Percentiles rank a stretch among this genome's conserved stretches.
Conservation (phyloP, 2,329 filamentous ascomycete species). For the Talaromyces atroroseus region DNA sequence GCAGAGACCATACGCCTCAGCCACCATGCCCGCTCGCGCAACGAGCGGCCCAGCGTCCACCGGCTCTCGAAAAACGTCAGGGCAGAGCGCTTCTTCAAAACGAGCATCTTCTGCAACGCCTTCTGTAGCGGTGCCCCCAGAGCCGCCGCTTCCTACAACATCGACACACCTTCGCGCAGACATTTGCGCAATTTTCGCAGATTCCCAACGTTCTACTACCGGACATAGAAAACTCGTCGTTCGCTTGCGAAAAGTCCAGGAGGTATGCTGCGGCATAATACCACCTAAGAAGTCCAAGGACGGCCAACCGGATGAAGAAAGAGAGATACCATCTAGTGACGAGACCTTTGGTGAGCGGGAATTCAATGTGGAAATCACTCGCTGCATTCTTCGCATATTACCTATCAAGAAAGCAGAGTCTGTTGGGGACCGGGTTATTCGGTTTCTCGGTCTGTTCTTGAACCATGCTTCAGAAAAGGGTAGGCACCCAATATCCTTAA, state of each 20-base stretch:
- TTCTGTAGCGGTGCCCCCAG: slow-evolving; percentile 55
- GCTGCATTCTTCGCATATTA: slow-evolving; percentile 77
- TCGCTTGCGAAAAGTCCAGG: slow-evolving; percentile 83
- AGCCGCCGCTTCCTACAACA: slow-evolving; percentile 42
- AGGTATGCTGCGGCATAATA: slow-evolving; percentile 64
- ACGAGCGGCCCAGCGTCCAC: slow-evolving; percentile 34
- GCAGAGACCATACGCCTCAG: background rate
- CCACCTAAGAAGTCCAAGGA: slow-evolving; percentile 31
- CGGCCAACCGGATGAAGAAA: slow-evolving; percentile 51
- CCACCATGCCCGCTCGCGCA: slow-evolving; percentile 36
- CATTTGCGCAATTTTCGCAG: slow-evolving; percentile 66
- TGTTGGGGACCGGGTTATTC: slow-evolving; percentile 77
- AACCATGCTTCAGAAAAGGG: slow-evolving; percentile 60
- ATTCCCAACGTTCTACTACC: slow-evolving; percentile 83
- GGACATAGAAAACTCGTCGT: slow-evolving; percentile 86
- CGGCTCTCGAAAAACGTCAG: slow-evolving; percentile 35
- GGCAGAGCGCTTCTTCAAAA: slow-evolving; percentile 77
- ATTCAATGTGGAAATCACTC: slow-evolving; percentile 79
- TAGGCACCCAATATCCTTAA: slow-evolving; percentile 18
- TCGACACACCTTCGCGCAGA: slow-evolving; percentile 61
- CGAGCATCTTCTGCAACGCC: slow-evolving; percentile 57
- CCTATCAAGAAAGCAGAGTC: slow-evolving; percentile 86
- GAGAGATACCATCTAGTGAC: slow-evolving; percentile 40
- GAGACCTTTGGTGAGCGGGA: slow-evolving; percentile 75
- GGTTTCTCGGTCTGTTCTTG: slow-evolving; percentile 84